phyloP scores from a whole-genome alignment of 73 alveolate species.

The Symbiodinium pilosum region DNA sequence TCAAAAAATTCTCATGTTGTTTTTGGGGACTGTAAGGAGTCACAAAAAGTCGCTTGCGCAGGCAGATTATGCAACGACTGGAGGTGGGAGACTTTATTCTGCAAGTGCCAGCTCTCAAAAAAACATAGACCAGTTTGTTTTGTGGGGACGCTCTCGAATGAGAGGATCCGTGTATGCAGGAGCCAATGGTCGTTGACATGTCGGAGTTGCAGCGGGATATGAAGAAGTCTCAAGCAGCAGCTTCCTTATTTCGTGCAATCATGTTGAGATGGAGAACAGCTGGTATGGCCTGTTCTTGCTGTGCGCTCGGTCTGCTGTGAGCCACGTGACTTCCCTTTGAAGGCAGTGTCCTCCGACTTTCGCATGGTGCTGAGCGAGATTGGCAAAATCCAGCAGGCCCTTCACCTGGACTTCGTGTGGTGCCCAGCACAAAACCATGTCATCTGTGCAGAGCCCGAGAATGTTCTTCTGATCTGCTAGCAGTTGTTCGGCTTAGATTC shows the following conservation, averaged over 20 bases:
- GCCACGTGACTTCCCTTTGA: neutral
- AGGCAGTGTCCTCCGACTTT: conserved; percentile 50
- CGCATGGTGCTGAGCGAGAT: conserved; percentile 83
- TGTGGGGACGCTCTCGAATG: too few species aligned
- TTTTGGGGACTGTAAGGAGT: too few species aligned
- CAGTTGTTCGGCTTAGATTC: neutral
- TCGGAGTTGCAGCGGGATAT: conserved; percentile 18
- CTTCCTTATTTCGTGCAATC: neutral
- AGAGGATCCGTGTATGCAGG: neutral
- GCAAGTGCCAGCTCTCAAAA: too few species aligned
- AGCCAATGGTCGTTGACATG: conserved; percentile 25
- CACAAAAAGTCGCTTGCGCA: too few species aligned
- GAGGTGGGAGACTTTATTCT: too few species aligned
- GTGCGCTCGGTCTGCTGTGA: too few species aligned
- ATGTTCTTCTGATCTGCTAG: neutral
- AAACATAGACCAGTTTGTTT: too few species aligned
- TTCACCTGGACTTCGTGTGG: conserved; percentile 25
- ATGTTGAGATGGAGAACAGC: too few species aligned
- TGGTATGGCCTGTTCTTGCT: too few species aligned
- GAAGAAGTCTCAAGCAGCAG: conserved; percentile 3
- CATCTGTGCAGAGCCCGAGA: neutral
- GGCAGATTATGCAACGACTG: conserved; percentile 2
- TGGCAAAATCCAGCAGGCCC: conserved; percentile 64
- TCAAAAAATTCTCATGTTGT: neutral
- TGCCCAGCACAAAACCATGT: neutral